A percentile compares a stretch with the other conserved stretches of the same genome.
phyloP scores from a whole-genome alignment of 2,329 filamentous ascomycete genomes.

The Chaetothyriales sp. region DNA sequence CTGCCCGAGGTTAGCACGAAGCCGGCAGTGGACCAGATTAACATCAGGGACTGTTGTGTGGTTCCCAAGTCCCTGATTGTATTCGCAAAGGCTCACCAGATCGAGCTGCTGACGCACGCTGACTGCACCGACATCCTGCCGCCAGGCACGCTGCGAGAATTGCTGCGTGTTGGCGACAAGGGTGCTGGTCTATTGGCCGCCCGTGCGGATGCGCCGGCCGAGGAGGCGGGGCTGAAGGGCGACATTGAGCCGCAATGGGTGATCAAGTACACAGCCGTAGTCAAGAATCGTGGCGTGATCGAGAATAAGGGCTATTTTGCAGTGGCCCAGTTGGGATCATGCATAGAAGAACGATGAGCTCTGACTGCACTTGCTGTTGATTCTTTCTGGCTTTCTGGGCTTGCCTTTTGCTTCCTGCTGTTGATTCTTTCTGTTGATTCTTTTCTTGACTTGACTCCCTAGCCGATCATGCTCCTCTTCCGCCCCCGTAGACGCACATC shows the following conservation, averaged over 20 bases:
- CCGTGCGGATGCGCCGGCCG: conserved; percentile 27
- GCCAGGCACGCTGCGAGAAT: conserved; percentile 64
- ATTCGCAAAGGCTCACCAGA: conserved; percentile 66
- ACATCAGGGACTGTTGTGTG: conserved; percentile 86
- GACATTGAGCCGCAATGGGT: conserved; percentile 86
- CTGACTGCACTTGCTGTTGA: neutral
- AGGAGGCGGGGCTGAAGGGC: conserved; percentile 49
- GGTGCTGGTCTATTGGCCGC: conserved; percentile 65
- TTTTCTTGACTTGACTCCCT: conserved; percentile 8
- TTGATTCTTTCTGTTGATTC: no score
- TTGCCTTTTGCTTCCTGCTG: conserved; percentile 11
- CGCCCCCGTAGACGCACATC: conserved; percentile 86
- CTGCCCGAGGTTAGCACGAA: conserved; percentile 53
- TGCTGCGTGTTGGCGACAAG: conserved; percentile 56
- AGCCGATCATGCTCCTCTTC: conserved; percentile 96
- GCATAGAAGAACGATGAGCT: conserved; percentile 19
- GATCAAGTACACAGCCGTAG: conserved; percentile 90
- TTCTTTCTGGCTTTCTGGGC: no score
- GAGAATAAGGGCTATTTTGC: conserved; percentile 99
- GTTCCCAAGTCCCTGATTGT: conserved; percentile 75
- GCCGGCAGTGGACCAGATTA: conserved; percentile 87
- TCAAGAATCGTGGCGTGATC: conserved; percentile 83
- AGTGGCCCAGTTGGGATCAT: conserved; percentile 52
- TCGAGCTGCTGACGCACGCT: conserved; percentile 83
- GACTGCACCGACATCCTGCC: conserved; percentile 89